phyloP scores from a whole-genome alignment of 495 filamentous ascomycete species.

The Penicillium diatomitis region DNA sequence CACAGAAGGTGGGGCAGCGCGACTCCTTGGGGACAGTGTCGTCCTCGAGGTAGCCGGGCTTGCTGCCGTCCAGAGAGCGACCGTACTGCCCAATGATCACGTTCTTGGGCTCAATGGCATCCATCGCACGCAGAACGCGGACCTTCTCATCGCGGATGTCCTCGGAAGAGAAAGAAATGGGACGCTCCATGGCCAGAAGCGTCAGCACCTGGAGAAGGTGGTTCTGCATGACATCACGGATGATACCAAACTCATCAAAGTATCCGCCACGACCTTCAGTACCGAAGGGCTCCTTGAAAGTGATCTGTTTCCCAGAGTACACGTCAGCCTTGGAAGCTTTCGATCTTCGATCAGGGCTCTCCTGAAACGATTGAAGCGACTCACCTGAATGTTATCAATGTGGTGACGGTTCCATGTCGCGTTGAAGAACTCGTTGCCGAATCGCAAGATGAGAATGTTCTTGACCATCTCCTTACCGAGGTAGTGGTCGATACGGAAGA shows the following conservation, averaged over 20 bases:
- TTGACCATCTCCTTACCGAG: slow-evolving; percentile 99
- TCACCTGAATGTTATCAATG: slow-evolving; percentile 86
- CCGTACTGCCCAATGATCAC: slow-evolving; percentile 99
- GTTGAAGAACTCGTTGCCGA: slow-evolving; percentile 98
- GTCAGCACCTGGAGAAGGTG: slow-evolving; percentile 95
- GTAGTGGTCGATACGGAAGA: slow-evolving; percentile 99
- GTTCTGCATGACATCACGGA: slow-evolving; percentile 98
- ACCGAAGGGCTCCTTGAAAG: slow-evolving; percentile 99
- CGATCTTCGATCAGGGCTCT: neutral
- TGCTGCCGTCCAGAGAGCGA: slow-evolving; percentile 90
- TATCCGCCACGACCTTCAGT: slow-evolving; percentile 99
- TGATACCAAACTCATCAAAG: slow-evolving; percentile 99
- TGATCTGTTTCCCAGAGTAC: slow-evolving; percentile 46
- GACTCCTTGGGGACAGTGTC: slow-evolving; percentile 97
- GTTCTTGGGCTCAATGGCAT: slow-evolving; percentile 96
- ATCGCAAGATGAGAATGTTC: slow-evolving; percentile 96
- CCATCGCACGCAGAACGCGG: slow-evolving; percentile 86
- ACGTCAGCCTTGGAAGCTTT: neutral
- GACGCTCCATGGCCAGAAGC: slow-evolving; percentile 94
- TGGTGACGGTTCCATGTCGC: slow-evolving; percentile 99
- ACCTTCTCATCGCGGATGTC: slow-evolving; percentile 99
- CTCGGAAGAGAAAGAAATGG: slow-evolving; percentile 95
- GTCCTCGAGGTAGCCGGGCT: slow-evolving; percentile 97
- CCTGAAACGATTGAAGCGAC: neutral
- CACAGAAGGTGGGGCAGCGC: slow-evolving; percentile 95